Conservation (phyloP, 2,329 filamentous ascomycete genomes). For the Aspergillus sp. region DNA sequence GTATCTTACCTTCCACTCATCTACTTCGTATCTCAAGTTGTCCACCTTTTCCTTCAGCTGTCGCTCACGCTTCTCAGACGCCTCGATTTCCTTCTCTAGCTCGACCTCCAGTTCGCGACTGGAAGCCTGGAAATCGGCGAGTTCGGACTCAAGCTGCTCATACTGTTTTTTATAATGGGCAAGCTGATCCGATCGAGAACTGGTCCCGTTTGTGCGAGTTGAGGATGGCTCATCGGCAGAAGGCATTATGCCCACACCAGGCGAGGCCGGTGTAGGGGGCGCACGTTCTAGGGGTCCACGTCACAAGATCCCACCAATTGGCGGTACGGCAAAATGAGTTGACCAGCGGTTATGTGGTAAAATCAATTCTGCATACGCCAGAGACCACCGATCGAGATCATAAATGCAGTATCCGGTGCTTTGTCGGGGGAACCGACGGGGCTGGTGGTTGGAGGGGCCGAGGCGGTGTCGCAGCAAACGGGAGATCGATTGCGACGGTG, state of each 20-base stretch:
- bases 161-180: slow-evolving; percentile 96
- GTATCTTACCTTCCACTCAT: slow-evolving; percentile 90
- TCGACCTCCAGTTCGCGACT: slow-evolving; percentile 93
- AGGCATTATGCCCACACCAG: slow-evolving; percentile 35
- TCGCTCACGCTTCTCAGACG: slow-evolving; percentile 89
- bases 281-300: slow-evolving; percentile 21
- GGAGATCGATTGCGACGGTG: slow-evolving; percentile 20
- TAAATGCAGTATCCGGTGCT: slow-evolving; percentile 13
- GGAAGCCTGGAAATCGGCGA: slow-evolving; percentile 89
- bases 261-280: slow-evolving; percentile 17
- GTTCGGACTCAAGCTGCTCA: slow-evolving; percentile 84
- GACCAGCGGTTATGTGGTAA: neutral
- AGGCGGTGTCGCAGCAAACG: slow-evolving; percentile 37
- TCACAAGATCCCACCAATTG: slow-evolving; percentile 11
- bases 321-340: slow-evolving; percentile 9
- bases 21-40: slow-evolving; percentile 79
- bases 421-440: slow-evolving; percentile 14
- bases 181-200: slow-evolving; percentile 68
- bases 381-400: slow-evolving; percentile 9
- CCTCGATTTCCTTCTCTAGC: slow-evolving; percentile 93
- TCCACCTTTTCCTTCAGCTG: slow-evolving; percentile 85
- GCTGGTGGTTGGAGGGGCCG: slow-evolving; percentile 26
- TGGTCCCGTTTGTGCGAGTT: slow-evolving; percentile 39
- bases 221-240: slow-evolving; percentile 38
- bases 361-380: neutral